phyloP scores from a whole-genome alignment of 108 stramenopile genomes.

The Hondaea fermentalgiana region DNA sequence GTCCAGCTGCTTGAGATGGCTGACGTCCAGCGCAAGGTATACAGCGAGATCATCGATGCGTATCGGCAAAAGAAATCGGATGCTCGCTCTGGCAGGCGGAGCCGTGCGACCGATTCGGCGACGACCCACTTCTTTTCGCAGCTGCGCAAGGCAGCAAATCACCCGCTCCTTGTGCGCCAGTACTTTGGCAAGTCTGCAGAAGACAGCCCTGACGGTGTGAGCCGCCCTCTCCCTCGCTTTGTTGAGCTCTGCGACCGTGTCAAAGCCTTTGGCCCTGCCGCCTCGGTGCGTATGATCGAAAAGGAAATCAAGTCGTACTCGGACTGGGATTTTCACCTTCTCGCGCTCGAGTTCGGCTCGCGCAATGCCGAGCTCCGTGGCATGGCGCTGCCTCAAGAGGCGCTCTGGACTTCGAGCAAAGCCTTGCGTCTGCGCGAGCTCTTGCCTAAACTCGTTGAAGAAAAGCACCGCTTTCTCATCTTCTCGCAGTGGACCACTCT shows the following conservation, averaged over 20 bases:
- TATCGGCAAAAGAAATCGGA: not conserved
- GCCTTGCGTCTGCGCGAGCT: constrained; percentile 58
- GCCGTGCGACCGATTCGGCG: not conserved
- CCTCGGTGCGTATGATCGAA: constrained; percentile 56
- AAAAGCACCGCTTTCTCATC: constrained; percentile 64
- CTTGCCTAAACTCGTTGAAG: constrained; percentile 55
- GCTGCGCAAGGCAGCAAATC: constrained; percentile 89
- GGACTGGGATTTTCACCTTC: constrained; percentile 70
- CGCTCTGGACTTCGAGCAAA: constrained; percentile 67
- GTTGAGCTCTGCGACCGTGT: constrained; percentile 45
- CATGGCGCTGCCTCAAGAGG: constrained; percentile 54
- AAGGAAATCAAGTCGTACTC: constrained; percentile 67
- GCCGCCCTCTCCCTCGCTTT: constrained; percentile 48
- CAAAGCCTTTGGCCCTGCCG: constrained; percentile 66
- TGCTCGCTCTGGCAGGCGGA: not conserved
- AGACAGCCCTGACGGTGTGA: constrained; percentile 12
- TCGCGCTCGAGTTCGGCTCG: constrained; percentile 60
- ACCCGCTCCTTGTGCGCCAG: constrained; percentile 75
- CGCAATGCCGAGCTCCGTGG: constrained; percentile 34
- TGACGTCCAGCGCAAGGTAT: constrained; percentile 53
- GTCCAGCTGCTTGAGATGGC: constrained; percentile 35
- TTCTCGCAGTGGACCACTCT: constrained; percentile 82
- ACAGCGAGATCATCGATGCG: not conserved
- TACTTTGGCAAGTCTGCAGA: constrained; percentile 53
- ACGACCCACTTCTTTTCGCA: constrained; percentile 76